Evolutionary conservation across 345 rosid species (phyloP).

Genomic region (Pistacia atlantica): DNA sequence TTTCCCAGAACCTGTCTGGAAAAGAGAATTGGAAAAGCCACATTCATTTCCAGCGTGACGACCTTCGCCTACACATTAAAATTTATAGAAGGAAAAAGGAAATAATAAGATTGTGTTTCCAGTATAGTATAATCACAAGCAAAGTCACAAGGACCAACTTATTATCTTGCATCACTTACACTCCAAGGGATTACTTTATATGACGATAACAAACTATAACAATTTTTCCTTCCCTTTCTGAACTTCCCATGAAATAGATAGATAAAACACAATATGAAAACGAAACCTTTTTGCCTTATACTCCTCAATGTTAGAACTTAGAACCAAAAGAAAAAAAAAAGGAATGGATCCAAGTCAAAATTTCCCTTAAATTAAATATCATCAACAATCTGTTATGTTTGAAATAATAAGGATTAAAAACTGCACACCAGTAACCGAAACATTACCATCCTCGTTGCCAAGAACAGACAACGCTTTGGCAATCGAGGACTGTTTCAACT

Average conservation of each 20-base stretch:
- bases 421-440: slow-evolving; percentile 35
- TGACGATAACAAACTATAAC: background rate
- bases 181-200: background rate
- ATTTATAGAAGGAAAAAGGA: background rate
- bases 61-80: slow-evolving; percentile 38
- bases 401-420: background rate
- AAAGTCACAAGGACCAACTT: background rate
- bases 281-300: background rate
- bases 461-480: slow-evolving; percentile 65
- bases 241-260: background rate
- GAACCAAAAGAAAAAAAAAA: background rate
- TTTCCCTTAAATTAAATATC: background rate
- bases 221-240: background rate
- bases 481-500: slow-evolving; percentile 61
- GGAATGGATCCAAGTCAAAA: background rate
- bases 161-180: background rate
- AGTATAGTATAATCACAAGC: background rate
- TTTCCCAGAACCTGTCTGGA: slow-evolving; percentile 83
- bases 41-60: slow-evolving; percentile 23
- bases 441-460: slow-evolving; percentile 23
- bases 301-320: background rate
- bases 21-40: slow-evolving; percentile 46
- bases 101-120: background rate
- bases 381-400: background rate
- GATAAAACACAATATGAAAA: background rate